phyloP scores from a whole-genome alignment of 495 filamentous ascomycete genomes.

The Opeltia flavorubescens region DNA sequence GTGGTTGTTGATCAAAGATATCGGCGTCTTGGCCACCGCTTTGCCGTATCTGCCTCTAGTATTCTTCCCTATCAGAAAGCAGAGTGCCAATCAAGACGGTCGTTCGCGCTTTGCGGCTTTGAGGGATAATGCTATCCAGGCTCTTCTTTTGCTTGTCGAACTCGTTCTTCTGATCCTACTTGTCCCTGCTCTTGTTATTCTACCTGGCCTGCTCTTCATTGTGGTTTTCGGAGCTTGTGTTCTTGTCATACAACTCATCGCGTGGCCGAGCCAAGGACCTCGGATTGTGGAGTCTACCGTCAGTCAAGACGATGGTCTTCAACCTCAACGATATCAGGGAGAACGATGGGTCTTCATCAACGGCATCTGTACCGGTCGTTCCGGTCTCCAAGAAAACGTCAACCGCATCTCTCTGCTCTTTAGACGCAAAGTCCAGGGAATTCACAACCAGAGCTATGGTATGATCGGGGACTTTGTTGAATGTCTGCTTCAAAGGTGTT shows the following conservation, averaged over 20 bases:
- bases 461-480: constrained; percentile 63
- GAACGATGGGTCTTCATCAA: constrained; percentile 70
- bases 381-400: constrained; percentile 52
- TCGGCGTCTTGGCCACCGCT: constrained; percentile 7
- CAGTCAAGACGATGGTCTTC: background rate
- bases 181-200: constrained; percentile 6
- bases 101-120: background rate
- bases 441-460: constrained; percentile 72
- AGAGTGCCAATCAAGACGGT: constrained; percentile 1
- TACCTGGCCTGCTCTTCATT: constrained; percentile 12
- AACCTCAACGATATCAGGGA: constrained; percentile 20
- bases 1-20: constrained; percentile 9
- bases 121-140: constrained; percentile 10
- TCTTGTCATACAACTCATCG: constrained; percentile 6
- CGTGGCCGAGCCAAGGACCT: constrained; percentile 10
- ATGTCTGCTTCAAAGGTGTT: constrained; percentile 63
- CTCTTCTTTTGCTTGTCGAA: constrained; percentile 9
- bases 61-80: constrained; percentile 6
- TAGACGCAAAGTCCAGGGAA: constrained; percentile 56
- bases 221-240: background rate
- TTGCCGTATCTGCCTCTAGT: constrained; percentile 10
- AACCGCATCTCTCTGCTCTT: constrained; percentile 62
- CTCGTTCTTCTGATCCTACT: constrained; percentile 3
- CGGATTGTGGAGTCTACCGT: constrained; percentile 7
- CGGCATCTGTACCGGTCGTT: constrained; percentile 47